Conservation (phyloP, 805 yeast species). For the Pichia gijzeniarum region DNA sequence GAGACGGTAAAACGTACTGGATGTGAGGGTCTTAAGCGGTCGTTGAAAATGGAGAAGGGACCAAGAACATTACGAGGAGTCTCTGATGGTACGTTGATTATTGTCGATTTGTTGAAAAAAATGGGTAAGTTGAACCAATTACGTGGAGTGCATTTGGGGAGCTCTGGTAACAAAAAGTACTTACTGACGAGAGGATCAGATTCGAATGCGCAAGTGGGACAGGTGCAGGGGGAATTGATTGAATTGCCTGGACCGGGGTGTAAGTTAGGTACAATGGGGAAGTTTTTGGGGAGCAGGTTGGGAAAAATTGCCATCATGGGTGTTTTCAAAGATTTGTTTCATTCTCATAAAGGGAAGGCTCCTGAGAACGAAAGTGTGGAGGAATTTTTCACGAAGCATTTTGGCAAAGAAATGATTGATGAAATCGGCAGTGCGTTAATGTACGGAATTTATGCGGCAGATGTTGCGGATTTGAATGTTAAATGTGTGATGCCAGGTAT, state of each 20-base stretch:
- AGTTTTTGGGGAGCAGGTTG: slow-evolving; percentile 23
- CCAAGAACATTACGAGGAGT: slow-evolving; percentile 86
- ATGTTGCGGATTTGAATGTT: slow-evolving; percentile 59
- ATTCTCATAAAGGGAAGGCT: background rate
- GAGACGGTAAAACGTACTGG: slow-evolving; percentile 25
- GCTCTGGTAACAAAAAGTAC: slow-evolving; percentile 69
- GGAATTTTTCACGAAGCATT: slow-evolving; percentile 59
- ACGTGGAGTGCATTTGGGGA: slow-evolving; percentile 48
- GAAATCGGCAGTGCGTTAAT: slow-evolving; percentile 73
- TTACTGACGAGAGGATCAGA: slow-evolving; percentile 34
- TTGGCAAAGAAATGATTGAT: slow-evolving; percentile 48
- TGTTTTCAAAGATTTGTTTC: slow-evolving; percentile 6
- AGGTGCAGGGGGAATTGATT: slow-evolving; percentile 35
- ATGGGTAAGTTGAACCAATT: slow-evolving; percentile 46
- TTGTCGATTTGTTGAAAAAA: slow-evolving; percentile 51
- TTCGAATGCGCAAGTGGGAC: slow-evolving; percentile 17
- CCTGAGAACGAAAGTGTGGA: slow-evolving; percentile 32
- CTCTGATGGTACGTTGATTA: slow-evolving; percentile 67
- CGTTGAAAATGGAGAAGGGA: slow-evolving; percentile 60
- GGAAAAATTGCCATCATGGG: slow-evolving; percentile 14
- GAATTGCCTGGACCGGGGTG: slow-evolving; percentile 42
- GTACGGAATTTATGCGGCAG: slow-evolving; percentile 93
- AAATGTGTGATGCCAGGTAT: slow-evolving; percentile 50
- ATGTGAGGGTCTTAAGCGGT: background rate
- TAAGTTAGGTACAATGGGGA: slow-evolving; percentile 25